phyloP scores from a whole-genome alignment of 768 basidiomycete genomes.

The Lyophyllum decastes region DNA sequence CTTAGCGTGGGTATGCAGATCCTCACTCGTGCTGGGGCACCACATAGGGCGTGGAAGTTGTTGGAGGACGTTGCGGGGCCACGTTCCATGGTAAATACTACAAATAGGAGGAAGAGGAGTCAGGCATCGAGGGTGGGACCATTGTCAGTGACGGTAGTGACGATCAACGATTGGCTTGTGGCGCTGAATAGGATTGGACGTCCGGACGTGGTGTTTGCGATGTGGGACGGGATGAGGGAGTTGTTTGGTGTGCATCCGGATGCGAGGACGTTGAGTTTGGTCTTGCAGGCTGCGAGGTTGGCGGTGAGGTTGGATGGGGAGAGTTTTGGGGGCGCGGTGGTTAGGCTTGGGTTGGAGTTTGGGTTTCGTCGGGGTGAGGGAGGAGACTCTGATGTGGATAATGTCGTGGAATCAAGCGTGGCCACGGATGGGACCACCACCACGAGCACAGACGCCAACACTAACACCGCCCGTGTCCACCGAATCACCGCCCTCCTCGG shows the following conservation, averaged over 20 bases:
- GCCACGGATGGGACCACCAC: conserved; percentile 1
- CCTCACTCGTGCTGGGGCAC: conserved; percentile 41
- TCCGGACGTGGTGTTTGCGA: conserved; percentile 61
- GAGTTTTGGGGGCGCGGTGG: conserved; percentile 49
- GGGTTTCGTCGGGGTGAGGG: conserved; percentile 29
- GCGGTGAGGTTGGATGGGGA: conserved; percentile 51
- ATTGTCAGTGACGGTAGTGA: conserved; percentile 8
- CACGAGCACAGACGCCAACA: neutral
- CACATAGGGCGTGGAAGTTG: conserved; percentile 50
- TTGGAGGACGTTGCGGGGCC: conserved; percentile 39
- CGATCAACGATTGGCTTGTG: conserved; percentile 45
- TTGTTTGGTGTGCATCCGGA: conserved; percentile 64
- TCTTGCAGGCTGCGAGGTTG: conserved; percentile 62
- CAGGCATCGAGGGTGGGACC: too few relatives aligned
- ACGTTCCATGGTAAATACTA: too few relatives aligned
- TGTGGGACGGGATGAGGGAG: conserved; percentile 67
- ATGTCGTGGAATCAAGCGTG: too few relatives aligned
- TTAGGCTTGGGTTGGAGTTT: conserved; percentile 32
- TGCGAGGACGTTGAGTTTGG: conserved; percentile 52
- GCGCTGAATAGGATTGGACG: conserved; percentile 51
- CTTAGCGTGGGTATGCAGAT: conserved; percentile 54
- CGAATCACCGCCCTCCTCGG: conserved; percentile 20
- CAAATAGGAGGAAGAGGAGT: too few relatives aligned
- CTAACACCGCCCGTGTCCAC: neutral
- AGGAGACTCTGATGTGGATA: conserved; percentile 13